Evolutionary conservation across 2,329 filamentous ascomycete genomes (phyloP).

Genomic region (Cladosporium sp.): DNA sequence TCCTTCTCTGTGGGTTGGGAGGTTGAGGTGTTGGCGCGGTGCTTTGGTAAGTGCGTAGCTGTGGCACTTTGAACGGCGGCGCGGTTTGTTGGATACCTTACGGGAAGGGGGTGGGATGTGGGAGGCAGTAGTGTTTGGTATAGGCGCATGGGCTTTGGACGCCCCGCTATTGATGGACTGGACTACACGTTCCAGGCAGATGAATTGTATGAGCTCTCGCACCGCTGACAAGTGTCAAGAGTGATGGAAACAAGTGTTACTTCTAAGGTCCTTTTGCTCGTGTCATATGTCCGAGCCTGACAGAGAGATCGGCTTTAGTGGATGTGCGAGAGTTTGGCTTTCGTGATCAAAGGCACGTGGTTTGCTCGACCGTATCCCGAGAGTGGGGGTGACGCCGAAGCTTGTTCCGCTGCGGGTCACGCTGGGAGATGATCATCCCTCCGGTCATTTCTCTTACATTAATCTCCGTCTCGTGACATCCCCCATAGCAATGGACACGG

Average conservation of each 20-base stretch:
- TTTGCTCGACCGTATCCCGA: not conserved
- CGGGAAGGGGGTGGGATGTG: not conserved
- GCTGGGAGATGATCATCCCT: not conserved
- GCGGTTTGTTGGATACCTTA: not conserved
- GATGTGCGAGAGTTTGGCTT: conserved; percentile 3
- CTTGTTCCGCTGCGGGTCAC: not conserved
- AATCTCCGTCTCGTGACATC: not conserved
- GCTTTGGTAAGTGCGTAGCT: not conserved
- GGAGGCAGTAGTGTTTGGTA: not conserved
- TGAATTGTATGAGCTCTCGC: not conserved
- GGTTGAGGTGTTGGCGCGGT: not conserved
- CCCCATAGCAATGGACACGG: not conserved
- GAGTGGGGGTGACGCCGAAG: conserved; percentile 2
- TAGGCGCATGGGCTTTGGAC: not conserved
- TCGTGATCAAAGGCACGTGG: conserved; percentile 7
- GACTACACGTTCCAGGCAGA: not conserved
- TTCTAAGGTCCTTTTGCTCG: not conserved
- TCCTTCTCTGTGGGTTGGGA: not conserved
- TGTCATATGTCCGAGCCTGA: not conserved
- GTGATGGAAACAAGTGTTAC: not conserved
- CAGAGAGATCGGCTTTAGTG: not conserved
- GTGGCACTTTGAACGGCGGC: not conserved
- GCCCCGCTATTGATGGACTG: not conserved
- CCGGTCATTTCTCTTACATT: not conserved
- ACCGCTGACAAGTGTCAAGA: not conserved